Percentiles rank a stretch among this genome's conserved stretches.
Conservation (phyloP, 2,329 filamentous ascomycete species). For the Emmonsiellopsis sp. region DNA sequence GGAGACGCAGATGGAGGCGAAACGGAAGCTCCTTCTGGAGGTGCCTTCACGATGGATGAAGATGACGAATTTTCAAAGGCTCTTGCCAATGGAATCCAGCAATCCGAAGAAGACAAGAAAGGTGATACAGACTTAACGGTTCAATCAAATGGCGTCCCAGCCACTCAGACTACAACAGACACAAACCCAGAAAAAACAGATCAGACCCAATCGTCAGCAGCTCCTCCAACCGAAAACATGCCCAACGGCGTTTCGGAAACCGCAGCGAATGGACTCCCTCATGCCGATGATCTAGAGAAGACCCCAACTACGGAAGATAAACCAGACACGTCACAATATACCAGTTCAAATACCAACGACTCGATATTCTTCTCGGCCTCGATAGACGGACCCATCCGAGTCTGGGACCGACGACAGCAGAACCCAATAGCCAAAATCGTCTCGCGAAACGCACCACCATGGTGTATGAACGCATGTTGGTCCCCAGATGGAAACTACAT, state of each 20-base stretch:
- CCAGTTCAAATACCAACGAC: conserved; percentile 48
- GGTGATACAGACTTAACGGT: conserved; percentile 21
- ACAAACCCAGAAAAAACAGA: conserved; percentile 12
- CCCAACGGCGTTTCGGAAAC: conserved; percentile 19
- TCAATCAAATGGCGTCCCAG: conserved; percentile 5
- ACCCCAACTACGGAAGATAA: conserved; percentile 16
- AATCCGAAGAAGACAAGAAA: conserved; percentile 38
- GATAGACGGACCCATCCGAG: conserved; percentile 38
- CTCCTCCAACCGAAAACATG: conserved; percentile 4
- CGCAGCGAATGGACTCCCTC: conserved; percentile 31
- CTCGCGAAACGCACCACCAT: conserved; percentile 71
- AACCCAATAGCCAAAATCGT: conserved; percentile 70
- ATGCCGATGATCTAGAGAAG: conserved; percentile 32
- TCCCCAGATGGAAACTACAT: conserved; percentile 91
- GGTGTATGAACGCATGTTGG: conserved; percentile 98
- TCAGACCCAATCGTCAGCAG: conserved; percentile 1
- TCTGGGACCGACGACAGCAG: conserved; percentile 52
- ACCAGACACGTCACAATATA: conserved; percentile 16
- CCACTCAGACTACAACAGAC: conserved; percentile 1
- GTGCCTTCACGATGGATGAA: conserved; percentile 66
- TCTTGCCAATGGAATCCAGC: conserved; percentile 54
- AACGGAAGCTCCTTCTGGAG: conserved; percentile 42
- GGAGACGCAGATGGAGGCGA: conserved; percentile 61
- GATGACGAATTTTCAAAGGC: conserved; percentile 73
- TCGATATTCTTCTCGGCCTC: conserved; percentile 76